Conservation (phyloP, 106 monocot species). For the Acorus gramineus region DNA sequence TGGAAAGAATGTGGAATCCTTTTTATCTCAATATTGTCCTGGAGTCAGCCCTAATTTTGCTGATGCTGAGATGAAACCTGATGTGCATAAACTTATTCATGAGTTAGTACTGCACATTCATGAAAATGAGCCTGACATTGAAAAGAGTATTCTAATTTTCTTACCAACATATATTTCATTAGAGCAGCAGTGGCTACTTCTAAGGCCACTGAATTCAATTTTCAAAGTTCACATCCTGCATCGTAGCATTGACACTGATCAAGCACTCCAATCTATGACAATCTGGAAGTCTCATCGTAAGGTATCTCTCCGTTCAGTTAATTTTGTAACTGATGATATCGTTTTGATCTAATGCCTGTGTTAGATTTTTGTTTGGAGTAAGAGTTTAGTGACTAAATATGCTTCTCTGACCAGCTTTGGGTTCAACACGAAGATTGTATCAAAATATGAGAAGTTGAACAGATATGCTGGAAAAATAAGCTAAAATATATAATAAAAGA, state of each 20-base stretch:
- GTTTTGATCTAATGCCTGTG: too few species aligned
- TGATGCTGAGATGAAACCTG: conserved; percentile 42
- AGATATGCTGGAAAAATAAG: too few species aligned
- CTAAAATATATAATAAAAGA: too few species aligned
- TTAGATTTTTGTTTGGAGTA: too few species aligned
- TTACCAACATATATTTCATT: conserved; percentile 71
- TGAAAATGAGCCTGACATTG: conserved; percentile 49
- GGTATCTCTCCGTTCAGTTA: conserved; percentile 20
- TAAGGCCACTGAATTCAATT: conserved; percentile 23
- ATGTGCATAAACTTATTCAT: conserved; percentile 49
- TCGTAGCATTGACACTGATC: conserved; percentile 71
- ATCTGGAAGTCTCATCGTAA: conserved; percentile 61
- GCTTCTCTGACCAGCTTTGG: too few species aligned
- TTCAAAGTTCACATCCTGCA: conserved; percentile 81
- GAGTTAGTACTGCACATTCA: conserved; percentile 54
- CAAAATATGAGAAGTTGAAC: too few species aligned
- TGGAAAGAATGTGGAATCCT: conserved; percentile 22
- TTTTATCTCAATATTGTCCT: conserved; percentile 32
- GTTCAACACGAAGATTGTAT: too few species aligned
- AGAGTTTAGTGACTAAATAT: too few species aligned
- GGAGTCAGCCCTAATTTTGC: conserved; percentile 6
- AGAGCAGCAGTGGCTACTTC: conserved; percentile 68
- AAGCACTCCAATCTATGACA: conserved; percentile 65
- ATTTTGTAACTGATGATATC: too few species aligned
- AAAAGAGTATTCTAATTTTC: conserved; percentile 77